These are phyloP conservation scores for Metschnikowia shivogae DNA, from an alignment of 805 yeast genomes.

Conservation along the genomic window DNA sequence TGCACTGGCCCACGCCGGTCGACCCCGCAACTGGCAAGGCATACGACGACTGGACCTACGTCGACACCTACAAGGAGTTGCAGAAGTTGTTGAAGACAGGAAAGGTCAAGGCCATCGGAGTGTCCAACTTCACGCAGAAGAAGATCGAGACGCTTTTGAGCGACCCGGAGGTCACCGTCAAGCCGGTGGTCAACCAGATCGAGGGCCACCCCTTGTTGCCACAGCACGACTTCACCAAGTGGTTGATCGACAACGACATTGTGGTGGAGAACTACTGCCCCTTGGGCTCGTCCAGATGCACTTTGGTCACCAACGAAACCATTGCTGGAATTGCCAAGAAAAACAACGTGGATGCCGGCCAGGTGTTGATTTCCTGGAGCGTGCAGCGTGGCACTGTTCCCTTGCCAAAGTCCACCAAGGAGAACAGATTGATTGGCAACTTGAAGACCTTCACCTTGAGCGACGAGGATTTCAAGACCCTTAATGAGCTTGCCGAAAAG, in stretches of 20 bases:
- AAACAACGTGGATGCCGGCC: constrained; percentile 16
- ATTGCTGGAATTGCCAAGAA: constrained; percentile 15
- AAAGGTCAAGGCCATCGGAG: constrained; percentile 16
- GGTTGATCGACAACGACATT: constrained; percentile 12
- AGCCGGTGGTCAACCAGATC: constrained; percentile 20
- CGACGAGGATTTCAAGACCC: constrained; percentile 33
- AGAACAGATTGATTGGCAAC: constrained; percentile 34
- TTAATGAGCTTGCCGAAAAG: constrained; percentile 28
- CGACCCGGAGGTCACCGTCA: constrained; percentile 16
- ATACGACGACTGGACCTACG: constrained; percentile 18
- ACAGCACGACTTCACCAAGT: constrained; percentile 15
- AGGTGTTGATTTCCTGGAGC: constrained; percentile 18
- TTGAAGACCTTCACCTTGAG: constrained; percentile 33
- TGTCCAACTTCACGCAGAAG: constrained; percentile 17
- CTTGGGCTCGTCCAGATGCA: constrained; percentile 14
- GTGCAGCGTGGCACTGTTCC: constrained; percentile 18
- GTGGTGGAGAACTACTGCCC: constrained; percentile 19
- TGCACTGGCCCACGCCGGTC: constrained; percentile 18
- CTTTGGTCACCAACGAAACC: constrained; percentile 14
- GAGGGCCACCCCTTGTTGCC: constrained; percentile 20
- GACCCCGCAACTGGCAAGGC: constrained; percentile 11
- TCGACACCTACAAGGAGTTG: constrained; percentile 32
- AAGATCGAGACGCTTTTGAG: constrained; percentile 15
- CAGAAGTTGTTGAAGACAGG: constrained; percentile 27
- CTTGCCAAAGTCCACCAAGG: constrained; percentile 21